These are phyloP conservation scores for Diospyros kaki DNA, from an alignment of 148 eudicot genomes.

Conservation along the genomic window DNA sequence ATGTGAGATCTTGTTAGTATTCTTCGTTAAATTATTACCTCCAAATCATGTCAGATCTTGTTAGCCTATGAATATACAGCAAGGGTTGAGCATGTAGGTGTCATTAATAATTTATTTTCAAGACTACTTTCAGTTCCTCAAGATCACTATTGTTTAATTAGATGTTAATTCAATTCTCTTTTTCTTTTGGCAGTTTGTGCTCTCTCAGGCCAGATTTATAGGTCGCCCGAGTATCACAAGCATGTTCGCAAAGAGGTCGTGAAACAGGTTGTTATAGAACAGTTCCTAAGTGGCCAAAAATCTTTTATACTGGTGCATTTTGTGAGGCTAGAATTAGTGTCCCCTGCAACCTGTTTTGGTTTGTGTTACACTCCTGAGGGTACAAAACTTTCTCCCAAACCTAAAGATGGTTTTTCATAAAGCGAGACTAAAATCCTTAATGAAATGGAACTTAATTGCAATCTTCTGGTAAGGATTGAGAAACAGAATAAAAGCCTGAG, in stretches of 20 bases:
- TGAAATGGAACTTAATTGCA: background rate
- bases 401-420: slow-evolving; percentile 1
- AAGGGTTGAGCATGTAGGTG: no score
- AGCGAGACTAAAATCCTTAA: background rate
- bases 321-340: background rate
- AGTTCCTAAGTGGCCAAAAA: slow-evolving; percentile 8
- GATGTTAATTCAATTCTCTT: no score
- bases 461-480: background rate
- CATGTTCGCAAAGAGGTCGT: slow-evolving; percentile 79
- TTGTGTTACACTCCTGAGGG: background rate
- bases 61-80: no score
- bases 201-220: slow-evolving; percentile 56
- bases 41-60: no score
- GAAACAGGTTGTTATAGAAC: slow-evolving; percentile 59
- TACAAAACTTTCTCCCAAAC: background rate
- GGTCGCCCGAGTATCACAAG: slow-evolving; percentile 76
- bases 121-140: no score
- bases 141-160: no score
- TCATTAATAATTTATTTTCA: no score
- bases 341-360: background rate
- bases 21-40: no score
- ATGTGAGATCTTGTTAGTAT: no score
- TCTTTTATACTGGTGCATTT: slow-evolving; percentile 1
- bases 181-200: no score
- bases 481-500: background rate